Evolutionary conservation across 306 rosid genomes (phyloP), one percentile per base, ranked within the genome.

Genomic region (Canavalia gladiata): DNA sequence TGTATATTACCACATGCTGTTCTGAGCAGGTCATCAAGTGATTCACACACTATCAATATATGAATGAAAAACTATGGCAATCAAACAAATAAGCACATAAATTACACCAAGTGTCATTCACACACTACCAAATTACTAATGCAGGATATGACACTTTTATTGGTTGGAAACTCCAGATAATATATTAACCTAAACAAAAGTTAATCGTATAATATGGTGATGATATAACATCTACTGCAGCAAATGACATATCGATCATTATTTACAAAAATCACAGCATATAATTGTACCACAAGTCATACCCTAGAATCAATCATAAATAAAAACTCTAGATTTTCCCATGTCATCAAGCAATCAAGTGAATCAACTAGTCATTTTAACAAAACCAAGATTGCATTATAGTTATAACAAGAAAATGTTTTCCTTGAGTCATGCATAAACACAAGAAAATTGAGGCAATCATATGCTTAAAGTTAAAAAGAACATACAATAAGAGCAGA

Each of bases 111-210:
- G 29, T 31, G 25, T 34, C 51, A n/a, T 13, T 46, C 47, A 74
- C 3, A 28, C 45, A 43, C 8, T 8, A 1, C 1, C 46, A 64
- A 64, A 8, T 10, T 60, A 7, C 13, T 30, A 3, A 43, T 8
- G 35, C 33, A 69, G 52, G 47, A 47, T 8, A 47, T 2, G 33
- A 8, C 45, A 47, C 37, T 47, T 10, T 12, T 31, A 30, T 49
- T 41, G 28, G 54, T 60, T 80, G 18, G 35, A 80, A 80, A 50
- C 35, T 72, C 56, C 66, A 65, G 46, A 63, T 80, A 49, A 28
- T 37, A 3, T 13, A 28, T 66, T 37, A 47, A 46, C 58, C 39
- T 1, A 30, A 71, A 72, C 42, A 64, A 9, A 37, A 28, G 12
- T 0, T 25, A 18, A 10, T 18, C 10, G 6, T 30, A 58, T 9